Base-by-base conservation (phyloP, 1,284 basidiomycete species). In the Caloboletus firmus region DNA sequence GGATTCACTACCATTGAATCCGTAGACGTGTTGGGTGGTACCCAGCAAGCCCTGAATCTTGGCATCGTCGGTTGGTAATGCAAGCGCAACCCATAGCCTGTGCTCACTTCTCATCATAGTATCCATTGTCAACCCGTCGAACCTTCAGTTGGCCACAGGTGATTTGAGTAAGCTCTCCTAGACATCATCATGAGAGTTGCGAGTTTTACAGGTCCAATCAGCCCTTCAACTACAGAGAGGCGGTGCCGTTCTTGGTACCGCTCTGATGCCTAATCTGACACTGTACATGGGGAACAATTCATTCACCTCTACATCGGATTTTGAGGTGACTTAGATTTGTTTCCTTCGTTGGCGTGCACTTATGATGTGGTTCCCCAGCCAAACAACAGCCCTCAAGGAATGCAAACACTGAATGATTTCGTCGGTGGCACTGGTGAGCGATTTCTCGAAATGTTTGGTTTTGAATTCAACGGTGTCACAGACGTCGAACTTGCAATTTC, bases 21-120 rank as follows among this genome's bases (percentile, higher is more conserved):
- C 12, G 85, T 92, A 28, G 89, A 92, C 64, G 85, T 92, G 3
- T 63, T 80, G 12, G 88, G 88, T 49, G 90, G 89, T 24, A 83
- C 82, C 4, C 62, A 69, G n/a, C 78, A 84, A 26, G 84, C 79
- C 24, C 80, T 92, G 53, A 71, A 75, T 11, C 78, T 92, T 46
- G 76, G 68, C 15, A 89, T 91, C 53, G 73, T 78, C 55, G 82
- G 80, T 80, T 47, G 54, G 67, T 62, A 12, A 54, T 31, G 20
- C 34, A 20, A 18, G 35, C 5, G 0, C 24, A 34, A 18, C 17
- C 9, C 34, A 20, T 43, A 15, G 1, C 35, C 10, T 32, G 8
- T 41, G 5, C 51, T 59, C 30, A 54, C 34, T 36, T 41, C 7
- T 45, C 32, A 24, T 51, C 15, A 15, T 54, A 83, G 83, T 87